Evolutionary conservation across 2,329 filamentous ascomycete genomes (phyloP), one percentile per base, ranked within the genome.

Genomic region (Aspergillus latus): DNA sequence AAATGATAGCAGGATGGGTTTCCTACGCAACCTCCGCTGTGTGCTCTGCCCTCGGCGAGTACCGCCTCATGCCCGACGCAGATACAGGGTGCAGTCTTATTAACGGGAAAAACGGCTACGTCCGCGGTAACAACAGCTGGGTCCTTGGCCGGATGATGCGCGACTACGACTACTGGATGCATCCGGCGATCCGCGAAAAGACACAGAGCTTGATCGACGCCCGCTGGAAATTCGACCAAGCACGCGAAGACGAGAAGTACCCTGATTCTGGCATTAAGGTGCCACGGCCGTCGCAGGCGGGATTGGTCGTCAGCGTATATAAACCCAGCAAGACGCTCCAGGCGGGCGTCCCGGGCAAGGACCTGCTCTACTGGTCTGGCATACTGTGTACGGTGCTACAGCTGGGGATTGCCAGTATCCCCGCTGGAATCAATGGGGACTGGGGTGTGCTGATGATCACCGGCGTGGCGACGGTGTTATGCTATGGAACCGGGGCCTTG

Each of bases 361-460:
- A 74, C 54, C 45, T 58, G 36, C 40, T 67, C 5, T 66, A 66
- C 54, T 69, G 62, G 53, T 59, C 57, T 0, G 67, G 69, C 3
- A 37, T 68, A 13, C 45, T 62, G 2, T 58, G 60, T n/a, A 59
- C 60, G 5, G 11, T 68, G 4, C 8, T 64, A 7, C 68, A 69
- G 52, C 43, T 78, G 3, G 69, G 61, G 6, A 64, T 78, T 30
- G 63, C 74, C 10, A 65, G 66, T 2, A 69, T 76, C 5, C 75
- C 75, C 0, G 64, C 64, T 13, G 67, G 56, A 1, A 2, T 73
- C 0, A 59, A 57, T 8, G 63, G 66, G 1, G 70, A 77, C 44
- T 79, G 76, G 76, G 59, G 62, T 6, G 72, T 78, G 4, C 61
- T 80, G 4, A 54, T 79, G 21, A 66, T 79, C 30, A 78, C 76